Evolutionary conservation across 1,284 basidiomycete genomes (phyloP).

Genomic region (Cutaneotrichosporon cyanovorans): DNA sequence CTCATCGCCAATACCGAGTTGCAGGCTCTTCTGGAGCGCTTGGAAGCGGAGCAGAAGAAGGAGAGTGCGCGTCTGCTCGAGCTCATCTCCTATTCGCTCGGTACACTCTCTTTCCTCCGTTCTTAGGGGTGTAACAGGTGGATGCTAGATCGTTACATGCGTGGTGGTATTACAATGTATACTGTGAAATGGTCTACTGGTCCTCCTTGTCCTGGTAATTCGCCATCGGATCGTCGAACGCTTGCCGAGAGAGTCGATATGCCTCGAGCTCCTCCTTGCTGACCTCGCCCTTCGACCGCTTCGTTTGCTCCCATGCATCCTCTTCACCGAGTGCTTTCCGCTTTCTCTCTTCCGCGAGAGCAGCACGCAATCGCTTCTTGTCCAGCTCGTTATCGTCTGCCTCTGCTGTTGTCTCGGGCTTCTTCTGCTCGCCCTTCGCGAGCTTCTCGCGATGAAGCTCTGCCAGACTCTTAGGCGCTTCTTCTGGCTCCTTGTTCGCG

Average conservation of each 20-base stretch:
- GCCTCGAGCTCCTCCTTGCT: slow-evolving; percentile 80
- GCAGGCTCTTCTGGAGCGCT: slow-evolving; percentile 51
- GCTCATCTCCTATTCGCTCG: slow-evolving; percentile 43
- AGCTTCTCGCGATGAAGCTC: slow-evolving; percentile 40
- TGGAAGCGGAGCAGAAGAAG: slow-evolving; percentile 58
- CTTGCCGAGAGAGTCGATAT: slow-evolving; percentile 39
- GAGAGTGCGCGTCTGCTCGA: slow-evolving; percentile 61
- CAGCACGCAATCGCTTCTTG: slow-evolving; percentile 58
- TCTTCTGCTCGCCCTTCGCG: slow-evolving; percentile 30
- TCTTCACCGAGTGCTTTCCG: slow-evolving; percentile 56
- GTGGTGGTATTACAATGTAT: slow-evolving; percentile 2
- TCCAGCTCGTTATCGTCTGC: slow-evolving; percentile 63
- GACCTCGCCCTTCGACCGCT: slow-evolving; percentile 57
- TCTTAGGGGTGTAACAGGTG: slow-evolving; percentile 4
- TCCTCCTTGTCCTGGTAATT: slow-evolving; percentile 39
- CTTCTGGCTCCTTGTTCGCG: slow-evolving; percentile 20
- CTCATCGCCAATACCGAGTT: slow-evolving; percentile 63
- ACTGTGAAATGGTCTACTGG: background rate
- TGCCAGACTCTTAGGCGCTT: slow-evolving; percentile 34
- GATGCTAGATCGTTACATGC: slow-evolving; percentile 5
- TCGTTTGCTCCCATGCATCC: slow-evolving; percentile 47
- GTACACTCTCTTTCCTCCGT: slow-evolving; percentile 42
- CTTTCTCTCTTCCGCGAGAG: slow-evolving; percentile 72
- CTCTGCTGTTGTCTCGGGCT: slow-evolving; percentile 1
- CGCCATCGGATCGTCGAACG: slow-evolving; percentile 47